Evolutionary conservation across 352 stramenopile genomes (phyloP).

Genomic region (Elongisporangium anandrum): DNA sequence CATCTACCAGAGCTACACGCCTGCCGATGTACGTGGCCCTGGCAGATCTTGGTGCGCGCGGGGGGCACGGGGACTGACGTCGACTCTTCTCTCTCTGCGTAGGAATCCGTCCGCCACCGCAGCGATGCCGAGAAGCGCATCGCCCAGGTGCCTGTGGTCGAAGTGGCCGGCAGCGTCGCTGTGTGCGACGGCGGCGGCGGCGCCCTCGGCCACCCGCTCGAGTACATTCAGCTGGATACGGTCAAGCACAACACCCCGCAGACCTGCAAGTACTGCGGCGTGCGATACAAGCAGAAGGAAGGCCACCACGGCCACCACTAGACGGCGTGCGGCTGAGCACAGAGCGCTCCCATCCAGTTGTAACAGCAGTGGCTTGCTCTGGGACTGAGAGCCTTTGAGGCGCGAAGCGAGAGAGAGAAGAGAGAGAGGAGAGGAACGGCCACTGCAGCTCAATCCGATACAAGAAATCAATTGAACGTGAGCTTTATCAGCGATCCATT

Average conservation of each 20-base stretch:
- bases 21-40: constrained; percentile 40
- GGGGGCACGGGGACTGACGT: not conserved
- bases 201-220: constrained; percentile 94
- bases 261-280: constrained; percentile 92
- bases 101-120: constrained; percentile 82
- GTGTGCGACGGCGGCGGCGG: constrained; percentile 96
- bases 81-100: not conserved
- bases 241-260: constrained; percentile 61
- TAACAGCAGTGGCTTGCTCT: too few relatives aligned
- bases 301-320: constrained; percentile 67
- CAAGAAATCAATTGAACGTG: too few relatives aligned
- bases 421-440: not conserved
- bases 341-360: too few relatives aligned
- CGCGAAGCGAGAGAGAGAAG: constrained; percentile 4
- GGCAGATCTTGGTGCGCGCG: not conserved
- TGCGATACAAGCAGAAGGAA: constrained; percentile 87
- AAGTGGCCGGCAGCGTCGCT: constrained; percentile 89
- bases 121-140: constrained; percentile 90
- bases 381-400: not conserved
- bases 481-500: too few relatives aligned
- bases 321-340: too few relatives aligned
- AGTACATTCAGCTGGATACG: constrained; percentile 93
- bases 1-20: constrained; percentile 67
- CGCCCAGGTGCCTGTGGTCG: constrained; percentile 83
- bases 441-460: too few relatives aligned